Percentiles rank a stretch among this genome's conserved stretches.
phyloP scores from a whole-genome alignment of 1,284 basidiomycete species.

The Chalciporus sp. region DNA sequence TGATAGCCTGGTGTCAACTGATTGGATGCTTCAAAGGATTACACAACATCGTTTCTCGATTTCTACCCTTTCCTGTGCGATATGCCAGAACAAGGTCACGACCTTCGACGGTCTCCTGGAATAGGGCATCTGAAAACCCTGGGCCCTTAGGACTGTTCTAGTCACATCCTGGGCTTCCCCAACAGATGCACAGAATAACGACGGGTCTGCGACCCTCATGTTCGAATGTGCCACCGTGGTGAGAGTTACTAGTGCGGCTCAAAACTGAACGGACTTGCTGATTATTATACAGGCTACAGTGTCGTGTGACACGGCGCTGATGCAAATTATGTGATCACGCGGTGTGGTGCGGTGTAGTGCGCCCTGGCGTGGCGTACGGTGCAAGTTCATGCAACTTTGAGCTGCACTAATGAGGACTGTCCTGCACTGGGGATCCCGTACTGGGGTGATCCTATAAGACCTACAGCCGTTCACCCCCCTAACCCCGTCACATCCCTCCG shows the following conservation, averaged over 20 bases:
- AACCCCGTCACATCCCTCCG: neutral
- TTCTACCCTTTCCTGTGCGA: neutral
- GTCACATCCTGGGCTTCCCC: neutral
- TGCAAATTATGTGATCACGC: too few species aligned
- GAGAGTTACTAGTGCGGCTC: too few species aligned
- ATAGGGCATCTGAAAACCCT: neutral
- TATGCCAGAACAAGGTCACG: too few species aligned
- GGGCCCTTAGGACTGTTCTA: too few species aligned
- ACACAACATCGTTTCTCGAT: neutral
- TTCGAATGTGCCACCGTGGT: neutral
- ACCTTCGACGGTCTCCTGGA: neutral
- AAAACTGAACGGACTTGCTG: too few species aligned
- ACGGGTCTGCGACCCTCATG: constrained; percentile 1
- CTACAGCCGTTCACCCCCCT: neutral
- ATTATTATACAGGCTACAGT: too few species aligned
- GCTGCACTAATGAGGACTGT: neutral
- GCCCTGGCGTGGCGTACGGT: too few species aligned
- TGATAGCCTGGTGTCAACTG: too few species aligned
- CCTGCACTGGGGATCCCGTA: neutral
- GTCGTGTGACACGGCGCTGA: too few species aligned
- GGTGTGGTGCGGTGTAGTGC: too few species aligned
- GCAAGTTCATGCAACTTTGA: too few species aligned
- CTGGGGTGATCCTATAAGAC: constrained; percentile 16
- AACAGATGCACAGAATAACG: constrained; percentile 1
- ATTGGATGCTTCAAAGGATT: too few species aligned